These are phyloP conservation scores for Silene uniflora DNA, from an alignment of 148 eudicot genomes.

Conservation along the genomic window DNA sequence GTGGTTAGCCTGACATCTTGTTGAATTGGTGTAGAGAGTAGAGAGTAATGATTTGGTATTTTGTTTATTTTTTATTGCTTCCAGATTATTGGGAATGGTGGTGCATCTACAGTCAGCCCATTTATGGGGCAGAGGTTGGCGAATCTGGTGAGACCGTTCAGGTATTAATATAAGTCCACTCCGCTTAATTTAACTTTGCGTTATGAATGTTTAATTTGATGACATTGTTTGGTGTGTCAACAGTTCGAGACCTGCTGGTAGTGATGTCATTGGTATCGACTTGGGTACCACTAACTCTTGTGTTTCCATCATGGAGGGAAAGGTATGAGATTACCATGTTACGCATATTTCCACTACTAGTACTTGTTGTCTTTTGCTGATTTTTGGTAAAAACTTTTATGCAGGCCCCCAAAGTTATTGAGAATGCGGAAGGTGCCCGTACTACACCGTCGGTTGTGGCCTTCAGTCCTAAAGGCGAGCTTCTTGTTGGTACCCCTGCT, in stretches of 20 bases:
- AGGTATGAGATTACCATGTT: conserved; percentile 39
- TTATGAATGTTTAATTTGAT: background rate
- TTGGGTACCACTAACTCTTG: conserved; percentile 98
- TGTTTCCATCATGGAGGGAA: conserved; percentile 95
- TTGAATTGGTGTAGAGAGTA: background rate
- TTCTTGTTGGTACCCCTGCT: conserved; percentile 89
- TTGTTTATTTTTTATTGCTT: background rate
- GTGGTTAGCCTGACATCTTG: background rate
- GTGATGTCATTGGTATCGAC: conserved; percentile 93
- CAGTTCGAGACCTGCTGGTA: conserved; percentile 71
- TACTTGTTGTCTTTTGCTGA: background rate
- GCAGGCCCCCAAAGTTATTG: conserved; percentile 84
- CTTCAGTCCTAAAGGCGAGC: conserved; percentile 70
- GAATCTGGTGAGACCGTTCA: conserved; percentile 68
- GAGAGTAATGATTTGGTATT: background rate
- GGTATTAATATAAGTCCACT: conserved; percentile 34
- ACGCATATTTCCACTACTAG: background rate
- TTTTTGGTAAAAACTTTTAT: background rate
- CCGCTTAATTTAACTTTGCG: background rate
- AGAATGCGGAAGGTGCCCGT: conserved; percentile 91
- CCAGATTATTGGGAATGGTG: conserved; percentile 61
- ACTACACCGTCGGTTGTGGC: conserved; percentile 98
- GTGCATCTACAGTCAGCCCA: conserved; percentile 44
- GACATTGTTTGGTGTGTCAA: conserved; percentile 5
- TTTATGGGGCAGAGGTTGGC: conserved; percentile 55